Base-by-base conservation (phyloP, 2,329 filamentous ascomycete genomes). In the Epichloe glyceriae region DNA sequence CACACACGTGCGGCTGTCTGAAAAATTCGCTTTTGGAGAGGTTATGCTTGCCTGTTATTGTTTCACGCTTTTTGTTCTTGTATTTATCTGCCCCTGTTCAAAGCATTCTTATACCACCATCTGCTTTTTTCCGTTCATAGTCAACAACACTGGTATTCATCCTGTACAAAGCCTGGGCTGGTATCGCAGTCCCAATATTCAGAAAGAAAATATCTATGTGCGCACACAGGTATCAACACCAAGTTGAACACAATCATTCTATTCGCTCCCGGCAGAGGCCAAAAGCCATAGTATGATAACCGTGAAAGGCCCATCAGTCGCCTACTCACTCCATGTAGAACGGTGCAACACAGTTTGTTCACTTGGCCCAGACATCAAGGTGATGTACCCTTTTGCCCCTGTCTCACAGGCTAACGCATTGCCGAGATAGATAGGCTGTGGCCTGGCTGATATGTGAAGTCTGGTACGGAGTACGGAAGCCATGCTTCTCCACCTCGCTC, bases 91-190 rank as follows among this genome's bases (percentile, higher is more conserved):
- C 19, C 37, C 26, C 14, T 11, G 30, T 30, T 30, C 39, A 33
- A 17, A 17, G 30, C 40, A 39, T 51, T 19, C 8, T 49, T 49
- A 46, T 49, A 49, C 46, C 45, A 46, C 52, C 15, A 12, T 41
- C 22, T 39, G n/a, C 44, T 33, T n/a, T 26, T 14, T 1, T 26
- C 20, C 1, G 19, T 20, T 41, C 37, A 26, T 41, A 14, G 12
- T 19, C 12, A 20, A 35, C 20, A 15, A 38, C 39, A 43, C 46
- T 11, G 14, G 10, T 35, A 17, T 46, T 15, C 12, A 40, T 26
- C 26, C 4, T 51, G 49, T 47, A 46, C 10, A 17, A 11, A 39
- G 33, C 45, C 22, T 19, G 51, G 30, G 30, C 34, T 40, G 39
- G 39, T 6, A 47, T 8, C 42, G 37, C 35, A 12, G 48, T 45